phyloP scores from a whole-genome alignment of 2,329 filamentous ascomycete species.

The Colletotrichum kahawae region DNA sequence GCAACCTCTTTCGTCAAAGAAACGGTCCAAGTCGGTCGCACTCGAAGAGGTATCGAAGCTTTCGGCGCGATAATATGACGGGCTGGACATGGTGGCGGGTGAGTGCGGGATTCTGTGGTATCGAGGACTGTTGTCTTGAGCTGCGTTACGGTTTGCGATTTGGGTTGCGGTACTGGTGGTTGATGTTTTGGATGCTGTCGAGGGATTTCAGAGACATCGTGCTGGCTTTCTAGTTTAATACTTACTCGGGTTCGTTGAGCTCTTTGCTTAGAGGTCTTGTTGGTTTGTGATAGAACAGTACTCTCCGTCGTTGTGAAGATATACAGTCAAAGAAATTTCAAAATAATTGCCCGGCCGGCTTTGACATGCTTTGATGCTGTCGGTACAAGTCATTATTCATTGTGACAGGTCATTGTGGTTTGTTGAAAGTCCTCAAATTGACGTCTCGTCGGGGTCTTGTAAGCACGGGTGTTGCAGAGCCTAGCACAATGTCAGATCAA shows the following conservation, averaged over 20 bases:
- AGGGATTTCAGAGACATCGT: not conserved
- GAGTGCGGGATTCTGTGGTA: not conserved
- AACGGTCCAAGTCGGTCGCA: not conserved
- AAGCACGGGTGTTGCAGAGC: conserved; percentile 14
- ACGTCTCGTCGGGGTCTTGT: not conserved
- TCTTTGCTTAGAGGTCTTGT: not conserved
- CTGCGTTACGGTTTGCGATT: not conserved
- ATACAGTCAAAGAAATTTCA: not conserved
- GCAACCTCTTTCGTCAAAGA: not conserved
- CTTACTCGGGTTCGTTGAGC: not conserved
- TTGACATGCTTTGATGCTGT: not conserved
- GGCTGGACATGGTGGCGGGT: not conserved
- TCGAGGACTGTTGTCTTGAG: not conserved
- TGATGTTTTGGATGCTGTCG: not conserved
- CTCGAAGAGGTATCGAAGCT: not conserved
- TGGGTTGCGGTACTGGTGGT: not conserved
- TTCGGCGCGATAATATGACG: not conserved
- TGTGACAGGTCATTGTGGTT: not conserved
- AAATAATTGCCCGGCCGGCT: not conserved
- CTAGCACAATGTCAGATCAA: not conserved
- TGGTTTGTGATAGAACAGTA: not conserved
- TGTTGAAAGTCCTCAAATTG: not conserved
- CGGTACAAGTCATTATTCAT: not conserved
- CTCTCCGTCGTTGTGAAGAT: not conserved
- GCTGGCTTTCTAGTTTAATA: not conserved